Evolutionary conservation across 768 basidiomycete genomes (phyloP).

Genomic region (Russula sp.): DNA sequence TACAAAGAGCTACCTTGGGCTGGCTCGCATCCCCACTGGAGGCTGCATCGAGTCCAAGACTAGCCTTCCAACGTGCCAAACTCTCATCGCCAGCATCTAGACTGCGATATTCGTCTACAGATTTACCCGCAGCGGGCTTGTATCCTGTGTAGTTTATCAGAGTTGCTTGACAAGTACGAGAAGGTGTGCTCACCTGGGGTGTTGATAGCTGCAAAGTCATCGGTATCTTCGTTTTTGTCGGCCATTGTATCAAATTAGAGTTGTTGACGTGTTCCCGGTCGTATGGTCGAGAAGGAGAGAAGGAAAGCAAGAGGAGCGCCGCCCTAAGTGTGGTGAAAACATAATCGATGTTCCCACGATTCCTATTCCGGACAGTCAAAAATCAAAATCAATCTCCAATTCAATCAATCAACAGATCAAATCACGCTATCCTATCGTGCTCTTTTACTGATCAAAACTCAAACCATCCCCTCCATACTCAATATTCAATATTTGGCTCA

Average conservation of each 20-base stretch:
- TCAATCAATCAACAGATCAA: too few relatives aligned
- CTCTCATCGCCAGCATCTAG: conserved; percentile 91
- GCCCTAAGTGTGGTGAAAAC: not conserved
- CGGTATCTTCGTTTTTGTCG: conserved; percentile 51
- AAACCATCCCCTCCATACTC: not conserved
- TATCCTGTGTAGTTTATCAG: conserved; percentile 46
- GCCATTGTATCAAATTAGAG: conserved; percentile 2
- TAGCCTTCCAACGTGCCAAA: conserved; percentile 92
- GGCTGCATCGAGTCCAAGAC: conserved; percentile 68
- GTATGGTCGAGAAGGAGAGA: not conserved
- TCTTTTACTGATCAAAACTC: not conserved
- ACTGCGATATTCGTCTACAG: conserved; percentile 72
- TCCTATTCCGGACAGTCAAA: not conserved
- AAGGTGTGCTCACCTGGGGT: conserved; percentile 52
- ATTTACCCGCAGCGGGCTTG: conserved; percentile 61
- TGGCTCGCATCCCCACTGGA: conserved; percentile 34
- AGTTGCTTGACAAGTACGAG: not conserved
- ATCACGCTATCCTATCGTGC: not conserved
- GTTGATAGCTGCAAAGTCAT: conserved; percentile 56
- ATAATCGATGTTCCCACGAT: conserved; percentile 70
- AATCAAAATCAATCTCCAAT: not conserved
- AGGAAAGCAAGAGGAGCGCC: too few relatives aligned
- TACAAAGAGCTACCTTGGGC: conserved; percentile 51
- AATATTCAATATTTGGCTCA: conserved; percentile 1
- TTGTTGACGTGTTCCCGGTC: not conserved